Conservation (phyloP, 306 rosid species). For the Begonia peltatifolia region DNA sequence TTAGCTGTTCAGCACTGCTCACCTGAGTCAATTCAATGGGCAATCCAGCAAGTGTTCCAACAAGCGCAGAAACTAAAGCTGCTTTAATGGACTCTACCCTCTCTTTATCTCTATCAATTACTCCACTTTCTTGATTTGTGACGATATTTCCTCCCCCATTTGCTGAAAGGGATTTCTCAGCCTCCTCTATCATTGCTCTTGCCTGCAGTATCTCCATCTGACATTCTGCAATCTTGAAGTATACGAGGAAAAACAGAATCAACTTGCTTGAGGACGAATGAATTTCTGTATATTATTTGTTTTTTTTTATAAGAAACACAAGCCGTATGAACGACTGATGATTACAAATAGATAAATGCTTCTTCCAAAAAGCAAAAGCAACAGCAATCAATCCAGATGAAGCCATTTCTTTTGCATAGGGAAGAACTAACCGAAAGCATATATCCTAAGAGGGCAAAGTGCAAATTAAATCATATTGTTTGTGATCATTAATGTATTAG, state of each 20-base stretch:
- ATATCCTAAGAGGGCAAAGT: no score
- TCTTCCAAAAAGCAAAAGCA: background rate
- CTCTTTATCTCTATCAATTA: constrained; percentile 42
- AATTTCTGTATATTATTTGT: background rate
- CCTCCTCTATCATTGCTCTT: constrained; percentile 56
- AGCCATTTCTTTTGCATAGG: background rate
- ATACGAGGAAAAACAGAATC: background rate
- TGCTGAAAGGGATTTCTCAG: constrained; percentile 42
- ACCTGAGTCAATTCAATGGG: constrained; percentile 50
- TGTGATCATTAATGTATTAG: no score
- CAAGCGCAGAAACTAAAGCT: constrained; percentile 54
- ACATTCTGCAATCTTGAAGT: constrained; percentile 57
- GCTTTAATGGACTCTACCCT: constrained; percentile 62
- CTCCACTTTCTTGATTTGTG: constrained; percentile 19
- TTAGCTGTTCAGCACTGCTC: constrained; percentile 27
- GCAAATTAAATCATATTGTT: no score
- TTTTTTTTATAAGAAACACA: no score
- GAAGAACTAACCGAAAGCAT: no score
- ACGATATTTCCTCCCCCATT: constrained; percentile 13
- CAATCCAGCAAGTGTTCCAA: constrained; percentile 51
- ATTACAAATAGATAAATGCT: no score
- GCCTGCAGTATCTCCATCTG: constrained; percentile 71
- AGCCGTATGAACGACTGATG: no score
- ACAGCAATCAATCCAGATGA: background rate
- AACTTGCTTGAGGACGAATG: background rate